Conservation (phyloP, 1,284 basidiomycete species). For the Leccinum pseudoinsigne region DNA sequence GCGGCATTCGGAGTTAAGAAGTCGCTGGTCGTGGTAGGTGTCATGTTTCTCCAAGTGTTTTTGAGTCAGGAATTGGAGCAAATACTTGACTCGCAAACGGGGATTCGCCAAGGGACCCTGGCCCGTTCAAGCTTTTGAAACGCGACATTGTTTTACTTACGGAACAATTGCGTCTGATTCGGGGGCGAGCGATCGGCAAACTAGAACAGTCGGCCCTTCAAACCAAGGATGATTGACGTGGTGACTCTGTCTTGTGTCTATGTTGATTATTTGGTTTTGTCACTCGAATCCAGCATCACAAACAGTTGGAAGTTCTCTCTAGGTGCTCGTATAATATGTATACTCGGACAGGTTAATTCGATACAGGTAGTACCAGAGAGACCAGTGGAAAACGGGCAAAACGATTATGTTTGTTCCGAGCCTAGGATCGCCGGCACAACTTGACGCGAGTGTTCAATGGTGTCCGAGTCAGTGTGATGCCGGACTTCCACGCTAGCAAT, state of each 20-base stretch:
- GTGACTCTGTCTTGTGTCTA: background rate
- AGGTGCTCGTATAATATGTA: background rate
- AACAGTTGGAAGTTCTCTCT: background rate
- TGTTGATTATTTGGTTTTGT: background rate
- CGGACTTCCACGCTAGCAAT: conserved; percentile 34
- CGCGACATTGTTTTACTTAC: conserved; percentile 63
- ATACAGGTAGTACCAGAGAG: background rate
- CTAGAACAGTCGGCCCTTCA: conserved; percentile 6
- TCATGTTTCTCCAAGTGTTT: conserved; percentile 25
- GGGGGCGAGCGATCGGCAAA: conserved; percentile 3
- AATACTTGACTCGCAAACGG: conserved; percentile 49
- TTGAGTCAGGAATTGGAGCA: conserved; percentile 45
- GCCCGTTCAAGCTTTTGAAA: conserved; percentile 60
- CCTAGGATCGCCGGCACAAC: conserved; percentile 20
- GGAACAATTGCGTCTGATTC: conserved; percentile 26
- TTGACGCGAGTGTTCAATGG: conserved; percentile 29
- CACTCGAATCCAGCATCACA: background rate
- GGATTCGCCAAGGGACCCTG: conserved; percentile 56
- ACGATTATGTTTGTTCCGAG: background rate
- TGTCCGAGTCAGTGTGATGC: conserved; percentile 28
- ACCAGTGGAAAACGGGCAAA: background rate
- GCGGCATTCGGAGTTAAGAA: conserved; percentile 80
- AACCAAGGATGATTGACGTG: conserved; percentile 5
- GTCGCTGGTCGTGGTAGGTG: conserved; percentile 53
- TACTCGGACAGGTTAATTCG: background rate